Evolutionary conservation across 2,329 filamentous ascomycete species (phyloP).

Genomic region (Diaporthe nobilis): DNA sequence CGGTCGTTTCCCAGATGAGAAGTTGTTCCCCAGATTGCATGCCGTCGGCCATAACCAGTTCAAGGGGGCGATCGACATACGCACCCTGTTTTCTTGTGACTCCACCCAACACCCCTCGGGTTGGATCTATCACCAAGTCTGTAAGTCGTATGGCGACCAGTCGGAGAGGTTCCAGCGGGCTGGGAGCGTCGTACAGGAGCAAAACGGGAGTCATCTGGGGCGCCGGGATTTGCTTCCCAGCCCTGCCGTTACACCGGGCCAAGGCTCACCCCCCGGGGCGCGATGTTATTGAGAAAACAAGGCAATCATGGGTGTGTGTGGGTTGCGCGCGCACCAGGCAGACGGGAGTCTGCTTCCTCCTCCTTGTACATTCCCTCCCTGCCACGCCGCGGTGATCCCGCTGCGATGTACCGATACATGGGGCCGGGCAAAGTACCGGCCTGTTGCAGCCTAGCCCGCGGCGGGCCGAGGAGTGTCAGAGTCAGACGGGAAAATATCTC

Average conservation of each 20-base stretch:
- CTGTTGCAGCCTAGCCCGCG: background rate
- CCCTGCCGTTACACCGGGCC: background rate
- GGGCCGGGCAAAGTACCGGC: background rate
- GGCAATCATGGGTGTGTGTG: background rate
- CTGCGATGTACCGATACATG: slow-evolving; percentile 11
- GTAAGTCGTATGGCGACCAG: slow-evolving; percentile 10
- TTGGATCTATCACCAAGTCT: slow-evolving; percentile 6
- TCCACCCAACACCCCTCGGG: background rate
- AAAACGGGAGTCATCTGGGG: background rate
- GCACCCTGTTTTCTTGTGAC: background rate
- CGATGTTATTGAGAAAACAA: background rate
- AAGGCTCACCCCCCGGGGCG: background rate
- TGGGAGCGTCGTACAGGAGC: slow-evolving; percentile 7
- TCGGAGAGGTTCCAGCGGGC: slow-evolving; percentile 9
- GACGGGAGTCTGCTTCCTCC: background rate
- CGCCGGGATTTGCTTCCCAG: background rate
- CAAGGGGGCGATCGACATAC: background rate
- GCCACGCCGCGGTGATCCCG: background rate
- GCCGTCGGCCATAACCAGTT: background rate
- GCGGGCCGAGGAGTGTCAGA: slow-evolving; percentile 25
- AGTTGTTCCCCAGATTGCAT: background rate
- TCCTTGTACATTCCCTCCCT: background rate
- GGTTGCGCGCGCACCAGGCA: background rate
- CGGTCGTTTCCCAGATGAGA: background rate
- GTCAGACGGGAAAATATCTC: slow-evolving; percentile 28